phyloP scores from a whole-genome alignment of 2,329 filamentous ascomycete genomes.

The Xenoacremonium recifei region DNA sequence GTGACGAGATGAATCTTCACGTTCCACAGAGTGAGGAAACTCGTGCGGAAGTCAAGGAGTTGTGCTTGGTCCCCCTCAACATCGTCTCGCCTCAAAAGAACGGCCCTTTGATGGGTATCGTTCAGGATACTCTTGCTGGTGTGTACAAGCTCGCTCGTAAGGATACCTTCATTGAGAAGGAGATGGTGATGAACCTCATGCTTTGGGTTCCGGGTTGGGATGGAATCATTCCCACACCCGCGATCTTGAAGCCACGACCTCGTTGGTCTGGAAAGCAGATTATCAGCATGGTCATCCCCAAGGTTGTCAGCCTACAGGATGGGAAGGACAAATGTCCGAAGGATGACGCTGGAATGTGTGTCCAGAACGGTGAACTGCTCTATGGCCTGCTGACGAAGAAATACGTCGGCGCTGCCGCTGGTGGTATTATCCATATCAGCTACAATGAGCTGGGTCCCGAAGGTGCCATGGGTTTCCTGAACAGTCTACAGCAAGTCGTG shows the following conservation, averaged over 20 bases:
- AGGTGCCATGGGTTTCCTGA: slow-evolving; percentile 91
- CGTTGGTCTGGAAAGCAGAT: slow-evolving; percentile 99
- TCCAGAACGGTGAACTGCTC: slow-evolving; percentile 85
- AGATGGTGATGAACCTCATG: slow-evolving; percentile 94
- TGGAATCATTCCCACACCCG: slow-evolving; percentile 86
- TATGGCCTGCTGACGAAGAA: slow-evolving; percentile 93
- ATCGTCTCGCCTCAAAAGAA: slow-evolving; percentile 98
- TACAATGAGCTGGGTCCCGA: slow-evolving; percentile 91
- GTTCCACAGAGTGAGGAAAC: slow-evolving; percentile 98
- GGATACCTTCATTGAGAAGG: slow-evolving; percentile 86
- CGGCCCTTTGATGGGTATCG: slow-evolving; percentile 97
- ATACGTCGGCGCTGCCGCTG: slow-evolving; percentile 82
- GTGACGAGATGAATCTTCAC: slow-evolving; percentile 99
- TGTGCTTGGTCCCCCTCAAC: slow-evolving; percentile 97
- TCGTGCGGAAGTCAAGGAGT: slow-evolving; percentile 86
- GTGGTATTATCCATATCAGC: slow-evolving; percentile 91
- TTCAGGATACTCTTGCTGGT: slow-evolving; percentile 95
- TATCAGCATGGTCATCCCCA: slow-evolving; percentile 86
- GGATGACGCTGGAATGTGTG: slow-evolving; percentile 75
- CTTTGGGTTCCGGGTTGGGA: slow-evolving; percentile 99
- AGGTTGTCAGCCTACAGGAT: slow-evolving; percentile 73
- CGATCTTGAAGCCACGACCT: slow-evolving; percentile 89
- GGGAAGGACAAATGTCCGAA: slow-evolving; percentile 64
- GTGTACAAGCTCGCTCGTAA: slow-evolving; percentile 95
- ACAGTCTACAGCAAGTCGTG: slow-evolving; percentile 89